Evolutionary conservation across 108 stramenopile genomes (phyloP).

Genomic region (Pseudonitzschia delicatissima): DNA sequence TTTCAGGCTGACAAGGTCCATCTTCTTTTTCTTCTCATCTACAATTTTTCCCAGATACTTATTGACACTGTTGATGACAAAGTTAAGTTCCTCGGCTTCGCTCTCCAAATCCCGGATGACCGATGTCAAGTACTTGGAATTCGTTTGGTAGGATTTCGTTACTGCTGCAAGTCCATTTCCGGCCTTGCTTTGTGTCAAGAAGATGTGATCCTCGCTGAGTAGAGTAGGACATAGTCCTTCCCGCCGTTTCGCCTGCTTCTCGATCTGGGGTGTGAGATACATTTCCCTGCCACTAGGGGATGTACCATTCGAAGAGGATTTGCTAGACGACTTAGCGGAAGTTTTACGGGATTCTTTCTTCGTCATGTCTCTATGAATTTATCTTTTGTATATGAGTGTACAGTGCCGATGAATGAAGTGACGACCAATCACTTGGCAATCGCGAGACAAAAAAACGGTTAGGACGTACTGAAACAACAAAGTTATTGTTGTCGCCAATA

Average conservation of each 20-base stretch:
- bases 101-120: slow-evolving; percentile 26
- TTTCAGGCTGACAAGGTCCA: slow-evolving; percentile 33
- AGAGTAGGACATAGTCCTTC: slow-evolving; percentile 42
- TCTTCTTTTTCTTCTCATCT: slow-evolving; percentile 19
- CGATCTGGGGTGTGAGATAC: slow-evolving; percentile 54
- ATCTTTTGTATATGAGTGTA: not conserved
- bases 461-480: too few species aligned
- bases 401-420: too few species aligned
- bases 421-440: too few species aligned
- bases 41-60: slow-evolving; percentile 36
- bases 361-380: not conserved
- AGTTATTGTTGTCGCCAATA: too few species aligned
- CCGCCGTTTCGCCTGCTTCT: slow-evolving; percentile 31
- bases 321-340: not conserved
- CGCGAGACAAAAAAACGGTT: too few species aligned
- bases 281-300: too few species aligned
- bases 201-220: slow-evolving; percentile 18
- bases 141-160: slow-evolving; percentile 46
- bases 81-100: slow-evolving; percentile 37
- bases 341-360: not conserved
- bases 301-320: not conserved
- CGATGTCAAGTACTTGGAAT: slow-evolving; percentile 32
- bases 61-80: slow-evolving; percentile 36
- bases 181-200: slow-evolving; percentile 12
- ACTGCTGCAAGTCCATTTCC: slow-evolving; percentile 19